Base-by-base conservation (phyloP, 768 basidiomycete genomes). In the Leccinum arenicola region DNA sequence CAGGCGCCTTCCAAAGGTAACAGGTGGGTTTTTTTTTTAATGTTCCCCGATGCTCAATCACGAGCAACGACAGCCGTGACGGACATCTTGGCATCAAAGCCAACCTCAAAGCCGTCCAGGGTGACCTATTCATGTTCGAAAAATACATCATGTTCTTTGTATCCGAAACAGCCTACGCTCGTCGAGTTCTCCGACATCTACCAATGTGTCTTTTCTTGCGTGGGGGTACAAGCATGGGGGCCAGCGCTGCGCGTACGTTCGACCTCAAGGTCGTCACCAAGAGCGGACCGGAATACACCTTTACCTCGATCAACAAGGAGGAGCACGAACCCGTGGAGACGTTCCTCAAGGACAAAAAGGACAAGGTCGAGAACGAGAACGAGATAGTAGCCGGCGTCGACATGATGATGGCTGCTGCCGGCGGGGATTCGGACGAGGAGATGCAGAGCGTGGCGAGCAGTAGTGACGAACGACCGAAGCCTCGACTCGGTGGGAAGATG, bases 41-140 rank as follows among this genome's bases (percentile, higher is more conserved):
- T 2, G 23, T 27, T 25, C 50, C 23, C 11, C 6, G 25, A 51
- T 51, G 19, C 59, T 57, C 23, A 63, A 36, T 12, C 21, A 38
- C 21, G 31, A 27, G 47, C 15, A 19, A 33, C 58, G 52, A 10
- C 62, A 96, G 94, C 65, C 92, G 90, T 35, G 87, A 89, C 65
- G 93, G 94, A 4, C 89, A 94, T 63, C 88, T 91, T 15, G 93
- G 93, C n/a, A 88, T 99, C 77, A 98, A 98, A 77, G 94, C 93
- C 66, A 97, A 98, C 74, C 81, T 98, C 65, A 98, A 98, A 76
- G 97, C 97, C 48, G 83, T 91, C 4, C 94, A 96, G 74, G 97
- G 97, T 60, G 95, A 98, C 72, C 85, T 99, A 33, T 98, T 97
- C 83, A 84, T 98, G 80, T 87, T 99, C 63, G 97, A 98, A 68